Evolutionary conservation across 2,329 filamentous ascomycete species (phyloP).

Genomic region (Aureobasidium leucospermi): DNA sequence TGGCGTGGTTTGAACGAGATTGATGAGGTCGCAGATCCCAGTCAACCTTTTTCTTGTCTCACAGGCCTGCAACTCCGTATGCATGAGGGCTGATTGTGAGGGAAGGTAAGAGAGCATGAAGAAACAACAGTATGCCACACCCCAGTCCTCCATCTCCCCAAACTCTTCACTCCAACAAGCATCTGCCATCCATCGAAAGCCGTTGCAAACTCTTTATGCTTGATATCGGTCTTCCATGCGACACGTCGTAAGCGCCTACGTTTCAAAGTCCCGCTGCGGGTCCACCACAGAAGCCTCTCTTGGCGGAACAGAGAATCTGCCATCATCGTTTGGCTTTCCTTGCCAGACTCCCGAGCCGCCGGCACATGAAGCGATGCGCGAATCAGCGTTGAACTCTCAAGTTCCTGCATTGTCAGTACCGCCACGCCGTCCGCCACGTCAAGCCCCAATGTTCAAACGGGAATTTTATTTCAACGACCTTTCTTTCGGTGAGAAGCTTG

Average conservation of each 20-base stretch:
- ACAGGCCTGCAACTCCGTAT: background rate
- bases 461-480: conserved; percentile 9
- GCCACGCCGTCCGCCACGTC: conserved; percentile 12
- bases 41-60: background rate
- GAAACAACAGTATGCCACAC: background rate
- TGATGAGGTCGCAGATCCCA: conserved; percentile 1
- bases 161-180: background rate
- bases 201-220: background rate
- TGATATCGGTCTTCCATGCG: background rate
- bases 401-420: conserved; percentile 12
- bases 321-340: conserved; percentile 6
- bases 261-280: conserved; percentile 9
- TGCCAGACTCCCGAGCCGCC: background rate
- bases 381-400: background rate
- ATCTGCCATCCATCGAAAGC: background rate
- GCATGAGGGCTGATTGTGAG: background rate
- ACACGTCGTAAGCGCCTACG: conserved; percentile 11
- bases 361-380: background rate
- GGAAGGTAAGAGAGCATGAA: background rate
- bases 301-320: background rate
- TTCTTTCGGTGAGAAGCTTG: background rate
- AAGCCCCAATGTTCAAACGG: background rate
- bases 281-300: conserved; percentile 1
- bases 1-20: background rate
- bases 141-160: background rate